Evolutionary conservation across 164 flowering plant species (phyloP).

Genomic region (Liriodendron chinense): DNA sequence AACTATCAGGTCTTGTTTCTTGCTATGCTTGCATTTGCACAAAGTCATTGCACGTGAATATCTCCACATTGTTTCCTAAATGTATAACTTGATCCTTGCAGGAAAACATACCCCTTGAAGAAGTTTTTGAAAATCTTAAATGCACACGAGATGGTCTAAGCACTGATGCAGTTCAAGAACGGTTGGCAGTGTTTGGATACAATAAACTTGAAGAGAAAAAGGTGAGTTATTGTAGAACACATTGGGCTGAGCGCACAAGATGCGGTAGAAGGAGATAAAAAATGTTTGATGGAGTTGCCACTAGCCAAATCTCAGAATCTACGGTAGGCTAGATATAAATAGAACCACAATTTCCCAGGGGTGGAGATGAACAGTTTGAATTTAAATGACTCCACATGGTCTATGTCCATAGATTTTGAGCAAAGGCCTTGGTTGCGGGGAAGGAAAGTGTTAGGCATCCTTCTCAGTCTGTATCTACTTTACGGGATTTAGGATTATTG

Average conservation of each 20-base stretch:
- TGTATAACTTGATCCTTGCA: slow-evolving; percentile 19
- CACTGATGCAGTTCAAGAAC: slow-evolving; percentile 39
- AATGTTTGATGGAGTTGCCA: no score
- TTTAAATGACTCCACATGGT: no score
- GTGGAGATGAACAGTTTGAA: no score
- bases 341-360: no score
- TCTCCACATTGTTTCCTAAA: not conserved
- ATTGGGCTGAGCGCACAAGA: not conserved
- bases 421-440: no score
- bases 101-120: slow-evolving; percentile 65
- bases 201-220: slow-evolving; percentile 78
- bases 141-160: slow-evolving; percentile 57
- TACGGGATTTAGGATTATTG: no score
- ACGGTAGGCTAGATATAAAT: no score
- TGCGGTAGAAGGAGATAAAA: not conserved
- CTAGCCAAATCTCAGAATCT: no score
- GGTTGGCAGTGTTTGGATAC: slow-evolving; percentile 57
- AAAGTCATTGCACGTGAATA: not conserved
- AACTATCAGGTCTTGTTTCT: not conserved
- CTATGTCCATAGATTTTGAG: no score
- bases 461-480: no score
- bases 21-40: not conserved
- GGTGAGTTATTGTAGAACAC: slow-evolving; percentile 26
- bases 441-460: no score
- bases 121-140: slow-evolving; percentile 52